Evolutionary conservation across 2,329 filamentous ascomycete genomes (phyloP), one percentile per base, ranked within the genome.

Genomic region (Fusarium sp.): DNA sequence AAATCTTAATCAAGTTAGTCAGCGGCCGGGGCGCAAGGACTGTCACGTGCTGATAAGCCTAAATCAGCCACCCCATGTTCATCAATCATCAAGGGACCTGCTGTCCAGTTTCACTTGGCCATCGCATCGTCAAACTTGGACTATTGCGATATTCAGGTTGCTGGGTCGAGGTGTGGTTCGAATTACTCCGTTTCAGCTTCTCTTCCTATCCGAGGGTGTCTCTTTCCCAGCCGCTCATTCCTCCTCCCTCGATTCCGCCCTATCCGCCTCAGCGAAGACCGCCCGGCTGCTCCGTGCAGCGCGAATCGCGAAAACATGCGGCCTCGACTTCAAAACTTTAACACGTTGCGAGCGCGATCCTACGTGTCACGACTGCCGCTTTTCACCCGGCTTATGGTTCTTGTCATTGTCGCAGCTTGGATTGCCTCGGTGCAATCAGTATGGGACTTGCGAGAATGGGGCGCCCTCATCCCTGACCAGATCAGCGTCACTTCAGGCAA

Each of bases 361-460:
- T 98, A 97, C 82, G 80, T 97, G 74, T 87, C 94, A 69, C 92
- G 95, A 58, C 87, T 98, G n/a, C 96, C 97, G 38, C 87, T 98
- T 2, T 95, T 97, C 81, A 98, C 97, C 29, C 91, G 95, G 60
- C 82, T 89, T 20, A 88, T 95, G 16, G 81, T 95, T 22, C 79
- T 91, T 5, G 83, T 92, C 52, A 93, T 97, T 66, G 79, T 93
- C 35, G 71, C 69, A 5, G 75, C 81, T 50, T 97, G 93, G 91
- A 78, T 94, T 38, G 86, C 92, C 8, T 88, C 92, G 52, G 81
- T 95, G 42, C 92, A 94, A 77, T 88, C 90, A 18, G 85, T 92
- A 10, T 95, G 92, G 91, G 89, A 93, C 81, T 82, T 98, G 63
- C 86, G 89, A 79, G 86, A 92, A 85, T 97, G 94, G 93, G 95